Evolutionary conservation across 768 basidiomycete species (phyloP).

Genomic region (Amanita jacksonii): DNA sequence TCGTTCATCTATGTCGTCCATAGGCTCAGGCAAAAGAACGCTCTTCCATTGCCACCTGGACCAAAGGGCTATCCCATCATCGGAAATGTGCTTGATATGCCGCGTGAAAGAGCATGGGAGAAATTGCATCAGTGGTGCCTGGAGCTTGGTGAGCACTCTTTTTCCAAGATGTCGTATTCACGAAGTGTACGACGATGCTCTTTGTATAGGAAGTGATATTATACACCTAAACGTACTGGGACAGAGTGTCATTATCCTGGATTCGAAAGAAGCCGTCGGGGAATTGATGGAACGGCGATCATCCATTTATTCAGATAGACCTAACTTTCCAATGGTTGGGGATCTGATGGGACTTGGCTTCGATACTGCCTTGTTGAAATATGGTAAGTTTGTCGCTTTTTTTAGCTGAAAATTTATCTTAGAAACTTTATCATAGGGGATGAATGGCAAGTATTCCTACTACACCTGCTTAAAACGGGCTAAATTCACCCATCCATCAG

Average conservation of each 20-base stretch:
- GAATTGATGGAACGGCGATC: slow-evolving; percentile 16
- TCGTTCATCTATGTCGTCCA: no score
- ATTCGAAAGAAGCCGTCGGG: slow-evolving; percentile 10
- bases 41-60: neutral
- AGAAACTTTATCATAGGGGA: neutral
- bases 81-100: neutral
- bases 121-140: no score
- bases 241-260: slow-evolving; percentile 9
- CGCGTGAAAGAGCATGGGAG: no score
- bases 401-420: neutral
- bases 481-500: slow-evolving; percentile 11
- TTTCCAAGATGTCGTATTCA: no score
- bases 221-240: neutral
- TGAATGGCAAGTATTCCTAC: neutral
- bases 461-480: neutral
- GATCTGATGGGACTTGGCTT: slow-evolving; percentile 9
- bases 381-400: slow-evolving; percentile 17
- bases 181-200: neutral
- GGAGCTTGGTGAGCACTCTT: no score
- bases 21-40: no score
- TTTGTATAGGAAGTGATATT: neutral
- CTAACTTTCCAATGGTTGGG: neutral
- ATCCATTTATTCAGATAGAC: slow-evolving; percentile 12
- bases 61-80: no score
- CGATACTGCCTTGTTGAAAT: slow-evolving; percentile 17